A percentile compares a stretch with the other conserved stretches of the same genome.
Evolutionary conservation across 1,284 basidiomycete genomes (phyloP).

Genomic region (Phenoliferia sp.): DNA sequence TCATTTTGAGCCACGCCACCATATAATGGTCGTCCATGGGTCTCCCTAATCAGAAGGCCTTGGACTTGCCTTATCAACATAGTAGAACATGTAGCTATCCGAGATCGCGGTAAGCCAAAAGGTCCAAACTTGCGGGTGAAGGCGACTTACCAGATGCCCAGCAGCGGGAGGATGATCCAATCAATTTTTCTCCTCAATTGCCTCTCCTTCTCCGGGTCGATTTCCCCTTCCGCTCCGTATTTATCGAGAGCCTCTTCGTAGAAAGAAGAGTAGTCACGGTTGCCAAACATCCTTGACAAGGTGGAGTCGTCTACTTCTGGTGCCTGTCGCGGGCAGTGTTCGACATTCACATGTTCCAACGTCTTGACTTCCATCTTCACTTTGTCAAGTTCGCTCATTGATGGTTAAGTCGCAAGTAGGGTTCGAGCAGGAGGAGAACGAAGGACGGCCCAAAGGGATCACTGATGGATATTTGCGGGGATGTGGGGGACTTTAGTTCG

Average conservation of each 20-base stretch:
- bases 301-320: neutral
- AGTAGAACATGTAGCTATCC: constrained; percentile 48
- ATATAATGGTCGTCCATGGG: too few relatives aligned
- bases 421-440: neutral
- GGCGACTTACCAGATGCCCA: neutral
- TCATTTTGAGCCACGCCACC: too few relatives aligned
- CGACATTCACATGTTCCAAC: neutral
- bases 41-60: too few relatives aligned
- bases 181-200: constrained; percentile 16
- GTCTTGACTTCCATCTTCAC: neutral
- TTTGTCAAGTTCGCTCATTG: neutral
- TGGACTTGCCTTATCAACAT: constrained; percentile 43
- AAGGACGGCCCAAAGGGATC: too few relatives aligned
- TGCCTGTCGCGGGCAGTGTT: neutral
- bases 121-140: too few relatives aligned
- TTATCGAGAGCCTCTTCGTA: constrained; percentile 8
- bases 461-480: too few relatives aligned
- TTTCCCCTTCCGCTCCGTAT: constrained; percentile 6
- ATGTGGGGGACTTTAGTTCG: too few relatives aligned
- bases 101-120: too few relatives aligned
- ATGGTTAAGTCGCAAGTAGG: neutral
- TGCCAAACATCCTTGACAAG: neutral
- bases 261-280: constrained; percentile 4
- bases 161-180: neutral
- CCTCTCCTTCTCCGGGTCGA: constrained; percentile 28